Conservation (phyloP, 2,329 filamentous ascomycete genomes). For the Sporothrix brasiliensis region DNA sequence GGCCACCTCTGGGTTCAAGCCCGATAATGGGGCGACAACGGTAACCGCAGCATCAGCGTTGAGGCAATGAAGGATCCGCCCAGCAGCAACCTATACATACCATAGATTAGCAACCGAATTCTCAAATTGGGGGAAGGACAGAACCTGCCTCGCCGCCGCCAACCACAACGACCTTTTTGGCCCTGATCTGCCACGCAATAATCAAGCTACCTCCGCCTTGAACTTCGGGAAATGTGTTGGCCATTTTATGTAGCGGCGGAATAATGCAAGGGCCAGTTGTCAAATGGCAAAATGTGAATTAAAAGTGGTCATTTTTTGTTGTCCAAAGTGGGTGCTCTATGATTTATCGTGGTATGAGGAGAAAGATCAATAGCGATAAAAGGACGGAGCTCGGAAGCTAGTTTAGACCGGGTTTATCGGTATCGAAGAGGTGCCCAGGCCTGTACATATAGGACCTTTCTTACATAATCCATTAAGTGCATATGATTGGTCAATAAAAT, state of each 20-base stretch:
- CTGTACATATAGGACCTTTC: no score
- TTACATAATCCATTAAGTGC: no score
- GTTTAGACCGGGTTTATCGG: no score
- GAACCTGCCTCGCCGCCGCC: slow-evolving; percentile 85
- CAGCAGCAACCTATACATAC: slow-evolving; percentile 81
- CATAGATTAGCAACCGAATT: not conserved
- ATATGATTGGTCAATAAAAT: no score
- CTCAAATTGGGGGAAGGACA: not conserved
- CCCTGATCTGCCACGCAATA: slow-evolving; percentile 90
- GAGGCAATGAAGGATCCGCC: slow-evolving; percentile 89
- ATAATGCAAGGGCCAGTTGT: slow-evolving; percentile 3
- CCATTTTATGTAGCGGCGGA: slow-evolving; percentile 30
- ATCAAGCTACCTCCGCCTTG: slow-evolving; percentile 92
- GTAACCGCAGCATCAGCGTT: slow-evolving; percentile 92
- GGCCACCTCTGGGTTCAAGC: slow-evolving; percentile 86
- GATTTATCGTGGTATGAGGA: not conserved
- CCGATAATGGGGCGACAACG: slow-evolving; percentile 76
- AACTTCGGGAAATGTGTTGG: slow-evolving; percentile 69
- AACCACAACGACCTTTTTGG: slow-evolving; percentile 87
- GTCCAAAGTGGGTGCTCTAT: not conserved
- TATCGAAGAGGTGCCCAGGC: no score
- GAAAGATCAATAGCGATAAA: slow-evolving; percentile 29
- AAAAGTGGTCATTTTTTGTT: slow-evolving; percentile 1
- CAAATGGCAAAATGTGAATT: not conserved
- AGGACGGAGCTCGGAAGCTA: not conserved